These are phyloP conservation scores for Stylosanthes scabra DNA, from an alignment of 331 rosid genomes.

Conservation along the genomic window DNA sequence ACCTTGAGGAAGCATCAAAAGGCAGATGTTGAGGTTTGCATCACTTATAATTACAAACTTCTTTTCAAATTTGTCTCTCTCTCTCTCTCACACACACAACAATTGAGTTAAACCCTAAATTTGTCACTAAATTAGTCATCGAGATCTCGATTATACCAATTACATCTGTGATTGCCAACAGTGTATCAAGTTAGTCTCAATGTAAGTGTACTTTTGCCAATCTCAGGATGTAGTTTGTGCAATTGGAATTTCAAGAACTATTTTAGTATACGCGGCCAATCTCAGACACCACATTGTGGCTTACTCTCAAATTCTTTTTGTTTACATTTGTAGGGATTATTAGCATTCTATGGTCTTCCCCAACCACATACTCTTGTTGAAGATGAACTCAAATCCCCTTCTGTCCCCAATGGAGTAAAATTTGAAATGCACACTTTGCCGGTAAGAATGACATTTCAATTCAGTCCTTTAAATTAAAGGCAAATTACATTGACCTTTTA, in stretches of 20 bases:
- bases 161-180: no score
- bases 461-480: background rate
- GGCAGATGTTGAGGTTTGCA: constrained; percentile 84
- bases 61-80: background rate
- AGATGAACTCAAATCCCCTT: constrained; percentile 49
- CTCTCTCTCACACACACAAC: background rate
- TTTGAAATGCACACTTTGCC: constrained; percentile 80
- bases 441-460: constrained; percentile 43
- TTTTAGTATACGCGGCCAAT: no score
- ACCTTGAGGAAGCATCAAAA: constrained; percentile 71
- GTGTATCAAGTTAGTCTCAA: no score
- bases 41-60: background rate
- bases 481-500: no score
- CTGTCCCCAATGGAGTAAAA: constrained; percentile 73
- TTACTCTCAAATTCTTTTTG: no score
- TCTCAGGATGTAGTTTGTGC: no score
- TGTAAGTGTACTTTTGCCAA: no score
- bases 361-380: constrained; percentile 62
- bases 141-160: no score
- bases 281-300: no score
- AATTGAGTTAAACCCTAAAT: background rate
- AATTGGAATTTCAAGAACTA: no score
- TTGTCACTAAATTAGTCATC: no score
- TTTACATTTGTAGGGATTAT: constrained; percentile 60
- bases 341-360: constrained; percentile 87